Evolutionary conservation across 2,329 filamentous ascomycete genomes (phyloP), one percentile per base, ranked within the genome.

Genomic region (Phialophora verrucosa): DNA sequence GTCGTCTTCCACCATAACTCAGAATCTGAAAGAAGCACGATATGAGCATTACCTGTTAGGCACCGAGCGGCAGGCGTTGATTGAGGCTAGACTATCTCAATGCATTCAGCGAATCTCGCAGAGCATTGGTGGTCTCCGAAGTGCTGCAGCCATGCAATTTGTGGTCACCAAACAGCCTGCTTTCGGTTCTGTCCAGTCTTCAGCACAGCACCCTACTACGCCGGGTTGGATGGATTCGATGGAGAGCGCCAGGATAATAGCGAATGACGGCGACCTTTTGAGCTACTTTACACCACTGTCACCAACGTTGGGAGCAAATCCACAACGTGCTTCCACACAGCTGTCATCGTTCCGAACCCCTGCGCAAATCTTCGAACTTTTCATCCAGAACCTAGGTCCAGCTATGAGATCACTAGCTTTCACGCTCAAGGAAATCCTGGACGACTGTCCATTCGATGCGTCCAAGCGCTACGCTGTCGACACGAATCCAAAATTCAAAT

Each of bases 331-430:
- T 42, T 42, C 63, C 14, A 49, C 59, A 42, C 20, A 59, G 11
- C 31, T n/a, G 17, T 6, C 23, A 38, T 32, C 59, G 6, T 85
- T 87, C 65, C 83, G 82, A 44, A 85, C 87, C 1, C 88, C 93
- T 0, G 87, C 90, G 0, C 92, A 97, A 65, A 96, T 98, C 70
- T 98, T 98, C 75, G 88, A 92, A 11, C 84, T 93, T 4, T 99
- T 98, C 77, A 97, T 99, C 66, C 83, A 86, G 23, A 88, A 95
- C 71, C 83, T 99, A 25, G 95, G 95, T 0, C 95, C 95, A 1
- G 95, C 94, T 0, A 96, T 97, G 88, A 96, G 97, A 77, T 97
- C 94, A 0, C 81, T 99, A n/a, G 92, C 92, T 2, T 95, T 91
- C 73, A 98, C 95, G 0, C 79, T 99, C 47, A 92, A 92, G 11